Evolutionary conservation across 2,329 filamentous ascomycete species (phyloP).

Genomic region (Hortaea werneckii): DNA sequence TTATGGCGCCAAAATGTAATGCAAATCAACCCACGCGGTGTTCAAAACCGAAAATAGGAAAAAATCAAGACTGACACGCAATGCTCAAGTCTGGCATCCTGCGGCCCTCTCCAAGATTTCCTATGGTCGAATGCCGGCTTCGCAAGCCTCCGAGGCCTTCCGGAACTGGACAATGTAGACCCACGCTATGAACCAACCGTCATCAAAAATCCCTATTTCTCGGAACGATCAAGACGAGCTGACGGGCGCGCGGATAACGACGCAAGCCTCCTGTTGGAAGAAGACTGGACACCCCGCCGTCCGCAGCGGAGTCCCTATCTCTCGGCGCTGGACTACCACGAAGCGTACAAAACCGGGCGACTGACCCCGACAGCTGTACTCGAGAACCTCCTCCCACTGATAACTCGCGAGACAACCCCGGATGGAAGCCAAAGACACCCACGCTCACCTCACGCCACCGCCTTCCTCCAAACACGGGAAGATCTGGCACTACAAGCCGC

Average conservation of each 20-base stretch:
- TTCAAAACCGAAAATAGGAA: too few species aligned
- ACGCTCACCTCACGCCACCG: conserved; percentile 46
- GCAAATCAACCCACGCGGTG: too few species aligned
- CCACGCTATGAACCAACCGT: conserved; percentile 50
- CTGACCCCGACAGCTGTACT: conserved; percentile 63
- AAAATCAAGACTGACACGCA: not conserved
- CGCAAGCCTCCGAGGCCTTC: conserved; percentile 44
- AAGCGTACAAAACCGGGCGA: conserved; percentile 55
- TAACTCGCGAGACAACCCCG: conserved; percentile 48
- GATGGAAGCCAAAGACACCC: not conserved
- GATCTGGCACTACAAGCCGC: conserved; percentile 58
- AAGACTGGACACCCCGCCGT: conserved; percentile 1
- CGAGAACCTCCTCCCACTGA: conserved; percentile 59
- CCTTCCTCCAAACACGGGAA: conserved; percentile 59
- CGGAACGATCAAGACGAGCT: too few species aligned
- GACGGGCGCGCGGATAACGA: too few species aligned
- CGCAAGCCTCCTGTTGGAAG: conserved; percentile 10
- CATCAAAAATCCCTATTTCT: conserved; percentile 26
- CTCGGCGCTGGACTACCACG: conserved; percentile 66
- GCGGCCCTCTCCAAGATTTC: conserved; percentile 44
- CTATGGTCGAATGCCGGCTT: conserved; percentile 68
- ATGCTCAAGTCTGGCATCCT: not conserved
- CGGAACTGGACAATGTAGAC: conserved; percentile 42
- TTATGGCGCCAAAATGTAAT: conserved; percentile 13
- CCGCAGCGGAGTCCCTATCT: conserved; percentile 19